Evolutionary conservation across 2,329 filamentous ascomycete genomes (phyloP).

Genomic region (Biscogniauxia sp.): DNA sequence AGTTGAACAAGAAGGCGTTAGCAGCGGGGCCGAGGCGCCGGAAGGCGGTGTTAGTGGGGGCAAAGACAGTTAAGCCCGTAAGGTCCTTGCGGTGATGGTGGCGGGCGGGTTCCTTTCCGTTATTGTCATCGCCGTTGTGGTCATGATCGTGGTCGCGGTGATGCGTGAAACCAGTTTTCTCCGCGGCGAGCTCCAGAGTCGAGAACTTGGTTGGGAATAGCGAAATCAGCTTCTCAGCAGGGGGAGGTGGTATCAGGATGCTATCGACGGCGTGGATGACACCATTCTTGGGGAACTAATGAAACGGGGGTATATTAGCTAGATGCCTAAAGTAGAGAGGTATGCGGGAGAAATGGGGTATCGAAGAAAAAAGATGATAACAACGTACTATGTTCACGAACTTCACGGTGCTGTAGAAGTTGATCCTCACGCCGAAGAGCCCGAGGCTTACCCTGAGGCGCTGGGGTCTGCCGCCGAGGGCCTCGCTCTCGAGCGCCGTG

Average conservation of each 20-base stretch:
- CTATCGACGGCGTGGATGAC: slow-evolving; percentile 75
- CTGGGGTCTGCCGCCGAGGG: slow-evolving; percentile 66
- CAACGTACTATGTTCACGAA: slow-evolving; percentile 65
- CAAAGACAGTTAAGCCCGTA: slow-evolving; percentile 73
- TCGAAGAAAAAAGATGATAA: not conserved
- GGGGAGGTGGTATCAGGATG: slow-evolving; percentile 76
- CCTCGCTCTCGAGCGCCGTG: slow-evolving; percentile 57
- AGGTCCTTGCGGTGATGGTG: slow-evolving; percentile 51
- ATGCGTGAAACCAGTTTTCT: slow-evolving; percentile 66
- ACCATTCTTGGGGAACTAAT: slow-evolving; percentile 70
- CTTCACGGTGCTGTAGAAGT: slow-evolving; percentile 73
- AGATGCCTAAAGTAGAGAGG: not conserved
- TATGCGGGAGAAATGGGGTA: not conserved
- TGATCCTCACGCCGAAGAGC: slow-evolving; percentile 64
- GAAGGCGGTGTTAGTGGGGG: slow-evolving; percentile 80
- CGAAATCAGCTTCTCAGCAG: slow-evolving; percentile 44
- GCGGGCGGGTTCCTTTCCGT: slow-evolving; percentile 36
- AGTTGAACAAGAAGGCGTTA: slow-evolving; percentile 84
- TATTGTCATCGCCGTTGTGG: slow-evolving; percentile 29
- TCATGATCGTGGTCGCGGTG: slow-evolving; percentile 28
- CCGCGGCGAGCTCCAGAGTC: slow-evolving; percentile 71
- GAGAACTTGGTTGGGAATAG: slow-evolving; percentile 76
- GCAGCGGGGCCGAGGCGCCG: slow-evolving; percentile 65
- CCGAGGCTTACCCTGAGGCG: slow-evolving; percentile 68
- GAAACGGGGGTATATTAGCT: slow-evolving; percentile 1